These are phyloP conservation scores for Pichia inconspicua DNA, from an alignment of 1,139 yeast genomes.

Conservation along the genomic window DNA sequence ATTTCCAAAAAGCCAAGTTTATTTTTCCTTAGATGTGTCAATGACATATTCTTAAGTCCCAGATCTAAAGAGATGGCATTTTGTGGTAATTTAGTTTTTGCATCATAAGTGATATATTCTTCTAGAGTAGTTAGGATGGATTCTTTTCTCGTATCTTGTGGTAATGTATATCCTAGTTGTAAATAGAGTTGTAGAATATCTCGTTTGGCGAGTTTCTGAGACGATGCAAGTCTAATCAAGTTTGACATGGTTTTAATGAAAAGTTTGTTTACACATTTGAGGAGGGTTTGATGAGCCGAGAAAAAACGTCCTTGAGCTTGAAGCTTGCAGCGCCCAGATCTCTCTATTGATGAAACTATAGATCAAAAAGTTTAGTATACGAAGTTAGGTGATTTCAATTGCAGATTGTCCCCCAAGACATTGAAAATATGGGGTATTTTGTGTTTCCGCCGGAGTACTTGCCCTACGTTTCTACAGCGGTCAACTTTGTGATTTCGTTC, in stretches of 20 bases:
- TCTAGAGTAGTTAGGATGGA: neutral
- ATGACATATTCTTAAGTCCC: slow-evolving; percentile 37
- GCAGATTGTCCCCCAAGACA: neutral
- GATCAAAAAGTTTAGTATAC: too few species aligned
- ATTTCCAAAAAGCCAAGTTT: slow-evolving; percentile 27
- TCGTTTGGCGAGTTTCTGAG: slow-evolving; percentile 1
- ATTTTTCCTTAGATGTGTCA: slow-evolving; percentile 22
- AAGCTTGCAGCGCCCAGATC: too few species aligned
- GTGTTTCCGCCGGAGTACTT: slow-evolving; percentile 33
- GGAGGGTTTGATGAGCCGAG: neutral
- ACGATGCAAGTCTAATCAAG: neutral
- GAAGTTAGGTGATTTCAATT: too few species aligned
- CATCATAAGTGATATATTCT: neutral
- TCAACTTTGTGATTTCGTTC: slow-evolving; percentile 48
- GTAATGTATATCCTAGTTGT: slow-evolving; percentile 15
- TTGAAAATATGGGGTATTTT: slow-evolving; percentile 26
- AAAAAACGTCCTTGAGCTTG: too few species aligned
- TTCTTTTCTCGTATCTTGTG: neutral
- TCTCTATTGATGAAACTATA: too few species aligned
- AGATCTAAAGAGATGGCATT: slow-evolving; percentile 34
- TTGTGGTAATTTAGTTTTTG: neutral
- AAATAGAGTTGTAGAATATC: slow-evolving; percentile 5
- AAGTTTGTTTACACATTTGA: neutral
- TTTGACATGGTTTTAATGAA: neutral
- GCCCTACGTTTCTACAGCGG: slow-evolving; percentile 38